Evolutionary conservation across 768 basidiomycete species (phyloP).

Genomic region (Leccinum aurantiacum): DNA sequence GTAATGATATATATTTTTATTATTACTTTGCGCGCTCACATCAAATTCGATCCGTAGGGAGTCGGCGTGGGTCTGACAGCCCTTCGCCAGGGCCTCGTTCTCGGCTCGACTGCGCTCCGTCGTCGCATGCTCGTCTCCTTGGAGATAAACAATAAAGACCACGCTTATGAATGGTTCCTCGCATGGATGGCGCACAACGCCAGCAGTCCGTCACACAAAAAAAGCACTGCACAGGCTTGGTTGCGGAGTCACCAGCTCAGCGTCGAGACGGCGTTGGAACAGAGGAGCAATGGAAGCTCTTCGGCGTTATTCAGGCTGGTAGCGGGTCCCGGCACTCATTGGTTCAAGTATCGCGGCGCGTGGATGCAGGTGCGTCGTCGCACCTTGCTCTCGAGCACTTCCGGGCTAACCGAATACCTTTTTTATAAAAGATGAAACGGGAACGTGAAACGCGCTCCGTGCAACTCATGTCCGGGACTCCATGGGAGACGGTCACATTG

Average conservation of each 20-base stretch:
- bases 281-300: slow-evolving; percentile 87
- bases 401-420: background rate
- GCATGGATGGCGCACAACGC: slow-evolving; percentile 89
- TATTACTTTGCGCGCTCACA: slow-evolving; percentile 2
- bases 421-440: slow-evolving; percentile 70
- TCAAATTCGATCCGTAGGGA: slow-evolving; percentile 52
- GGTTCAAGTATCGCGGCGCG: slow-evolving; percentile 82
- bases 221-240: slow-evolving; percentile 39
- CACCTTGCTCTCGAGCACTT: background rate
- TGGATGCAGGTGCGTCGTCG: slow-evolving; percentile 84
- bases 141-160: slow-evolving; percentile 96
- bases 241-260: slow-evolving; percentile 88
- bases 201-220: slow-evolving; percentile 29
- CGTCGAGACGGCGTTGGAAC: slow-evolving; percentile 89
- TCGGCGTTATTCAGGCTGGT: slow-evolving; percentile 91
- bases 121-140: slow-evolving; percentile 91
- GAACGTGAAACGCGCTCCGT: slow-evolving; percentile 93
- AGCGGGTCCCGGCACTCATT: slow-evolving; percentile 93
- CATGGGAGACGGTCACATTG: slow-evolving; percentile 96
- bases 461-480: slow-evolving; percentile 86
- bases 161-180: slow-evolving; percentile 94
- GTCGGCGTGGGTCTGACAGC: slow-evolving; percentile 81
- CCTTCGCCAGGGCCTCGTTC: slow-evolving; percentile 66
- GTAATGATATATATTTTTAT: slow-evolving; percentile 39
- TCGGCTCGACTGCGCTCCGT: slow-evolving; percentile 74